Evolutionary conservation across 225 moss, liverwort and hornwort genomes (phyloP), one percentile per base, ranked within the genome.

Genomic region (Anthoceros angustus): DNA sequence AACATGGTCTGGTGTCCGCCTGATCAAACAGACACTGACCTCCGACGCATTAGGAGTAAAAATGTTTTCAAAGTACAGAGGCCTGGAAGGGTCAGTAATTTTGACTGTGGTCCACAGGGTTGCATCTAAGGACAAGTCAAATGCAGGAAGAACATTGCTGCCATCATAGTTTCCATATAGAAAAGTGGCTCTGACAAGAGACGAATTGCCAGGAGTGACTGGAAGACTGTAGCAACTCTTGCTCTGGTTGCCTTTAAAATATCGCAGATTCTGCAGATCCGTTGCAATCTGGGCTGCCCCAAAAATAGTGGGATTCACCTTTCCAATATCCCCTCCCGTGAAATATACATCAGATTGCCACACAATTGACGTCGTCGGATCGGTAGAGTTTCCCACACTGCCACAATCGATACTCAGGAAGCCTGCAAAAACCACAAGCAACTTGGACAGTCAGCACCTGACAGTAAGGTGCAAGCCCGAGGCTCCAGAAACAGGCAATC

Each of bases 91-190:
- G 55, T 55, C 55, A 55, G 16, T 55, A 23, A 55, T 55, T 0
- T 15, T 55, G n/a, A 55, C 55, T 18, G 55, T 55, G 55, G 55
- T 20, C 55, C 55, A 55, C 55, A 55, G 18, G 23, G 55, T 55
- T 18, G 55, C 55, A 55, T 55, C 55, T 23, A 55, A 55, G 23
- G 55, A 18, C 18, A 55, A 8, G 23, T 55, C 55, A 23, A 55
- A 55, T 23, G 14, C 23, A 23, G 55, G 55, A 55, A 55, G 55
- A 18, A 20, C 6, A 23, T 55, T 20, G 55, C 5, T 5, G 16
- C 4, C 18, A 55, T 55, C 55, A 55, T 55, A 55, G n/a, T 55
- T 55, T 55, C 55, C 55, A 55, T 55, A 55, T 7, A 55, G 55
- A 55, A 55, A 55, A 7, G n/a, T 23, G 18, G 55, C 55, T 23